phyloP scores from a whole-genome alignment of 2,329 filamentous ascomycete species.

The Hypoxylon sp. region DNA sequence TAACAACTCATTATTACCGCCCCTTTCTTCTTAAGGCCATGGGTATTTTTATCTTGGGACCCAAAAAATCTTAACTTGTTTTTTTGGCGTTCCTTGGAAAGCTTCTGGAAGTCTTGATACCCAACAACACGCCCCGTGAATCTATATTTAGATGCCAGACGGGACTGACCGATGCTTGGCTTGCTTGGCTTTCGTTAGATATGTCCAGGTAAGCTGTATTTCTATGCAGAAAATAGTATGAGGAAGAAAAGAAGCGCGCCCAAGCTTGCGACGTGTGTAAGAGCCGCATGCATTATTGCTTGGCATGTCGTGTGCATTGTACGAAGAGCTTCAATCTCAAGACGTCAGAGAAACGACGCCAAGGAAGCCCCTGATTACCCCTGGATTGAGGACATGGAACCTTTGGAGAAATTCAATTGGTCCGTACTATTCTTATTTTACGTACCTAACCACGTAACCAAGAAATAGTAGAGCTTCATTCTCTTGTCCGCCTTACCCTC shows the following conservation, averaged over 20 bases:
- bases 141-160: constrained; percentile 36
- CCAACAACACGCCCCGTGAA: neutral
- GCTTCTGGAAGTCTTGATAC: constrained; percentile 1
- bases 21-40: neutral
- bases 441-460: too few species aligned
- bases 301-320: constrained; percentile 28
- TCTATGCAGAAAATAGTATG: neutral
- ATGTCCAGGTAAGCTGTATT: neutral
- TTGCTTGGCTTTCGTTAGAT: constrained; percentile 15
- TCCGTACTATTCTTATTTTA: constrained; percentile 5
- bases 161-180: constrained; percentile 18
- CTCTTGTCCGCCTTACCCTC: neutral
- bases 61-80: neutral
- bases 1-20: neutral
- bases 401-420: constrained; percentile 23
- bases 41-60: constrained; percentile 2
- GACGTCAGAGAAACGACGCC: constrained; percentile 41
- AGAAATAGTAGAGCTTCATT: neutral
- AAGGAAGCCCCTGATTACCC: constrained; percentile 38
- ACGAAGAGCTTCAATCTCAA: constrained; percentile 40
- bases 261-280: constrained; percentile 13
- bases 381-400: constrained; percentile 29
- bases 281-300: constrained; percentile 32
- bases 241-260: constrained; percentile 13
- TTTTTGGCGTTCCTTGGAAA: neutral